Evolutionary conservation across 345 rosid species (phyloP), one percentile per base, ranked within the genome.

Genomic region (Clausena lansium): DNA sequence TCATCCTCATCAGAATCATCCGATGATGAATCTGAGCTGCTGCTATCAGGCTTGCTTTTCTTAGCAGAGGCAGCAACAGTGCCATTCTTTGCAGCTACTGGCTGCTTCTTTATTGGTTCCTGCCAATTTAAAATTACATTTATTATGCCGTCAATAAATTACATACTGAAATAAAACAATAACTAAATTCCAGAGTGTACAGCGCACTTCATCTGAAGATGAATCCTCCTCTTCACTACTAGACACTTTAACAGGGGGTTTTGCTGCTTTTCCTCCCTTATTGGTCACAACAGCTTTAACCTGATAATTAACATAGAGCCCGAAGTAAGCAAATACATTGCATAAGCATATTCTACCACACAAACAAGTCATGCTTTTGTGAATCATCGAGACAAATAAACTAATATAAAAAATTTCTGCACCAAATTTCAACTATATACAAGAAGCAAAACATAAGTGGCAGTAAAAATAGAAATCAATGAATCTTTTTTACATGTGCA

Each of bases 201-300:
- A 32, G 27, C 86, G 77, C 55, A 83, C 85, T 27, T 84, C 85
- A 35, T 74, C 81, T 1, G 87, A 84, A 70, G 85, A 84, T 24
- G 87, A 77, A 64, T 77, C 83, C 1, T 73, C 77, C 19, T 75
- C 70, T 32, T 84, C 87, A 74, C 85, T 79, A 32, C 83, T 84
- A n/a, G 78, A 78, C 60, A 80, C 87, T 76, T 86, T 77, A 14
- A 80, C 90, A 61, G 86, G 82, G 32, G 69, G 85, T 10, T 83
- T 85, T 67, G 55, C 41, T 47, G 71, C 62, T 39, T 57, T 76
- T 54, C 30, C 60, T 4, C 36, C 80, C 25, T 57, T 71, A 66
- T 76, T 84, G n/a, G 74, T 54, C 35, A 36, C 78, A 67, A 55
- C 78, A 67, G 52, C 72, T 71, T 80, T 69, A 36, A 41, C 71